Evolutionary conservation across 805 yeast species (phyloP).

Genomic region (Candida silvatica): DNA sequence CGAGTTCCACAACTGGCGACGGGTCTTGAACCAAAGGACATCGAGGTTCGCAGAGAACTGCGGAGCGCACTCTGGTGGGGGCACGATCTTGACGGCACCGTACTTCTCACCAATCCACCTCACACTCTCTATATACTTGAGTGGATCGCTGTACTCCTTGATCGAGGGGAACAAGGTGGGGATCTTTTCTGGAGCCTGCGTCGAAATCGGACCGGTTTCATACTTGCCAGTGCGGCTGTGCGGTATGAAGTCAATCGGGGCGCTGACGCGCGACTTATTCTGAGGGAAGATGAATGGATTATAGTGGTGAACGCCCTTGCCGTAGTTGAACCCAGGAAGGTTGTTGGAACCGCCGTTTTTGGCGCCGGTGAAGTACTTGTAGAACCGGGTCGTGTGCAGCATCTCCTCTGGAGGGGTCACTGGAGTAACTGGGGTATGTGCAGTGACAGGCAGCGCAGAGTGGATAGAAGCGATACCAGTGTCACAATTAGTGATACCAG

Average conservation of each 20-base stretch:
- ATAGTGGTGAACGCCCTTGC: conserved; percentile 24
- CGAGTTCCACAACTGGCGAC: conserved; percentile 38
- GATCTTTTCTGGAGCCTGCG: conserved; percentile 14
- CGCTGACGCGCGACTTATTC: conserved; percentile 32
- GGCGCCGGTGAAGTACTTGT: no score
- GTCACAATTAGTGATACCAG: no score
- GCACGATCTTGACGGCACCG: conserved; percentile 72
- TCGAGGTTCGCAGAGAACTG: conserved; percentile 23
- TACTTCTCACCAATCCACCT: conserved; percentile 41
- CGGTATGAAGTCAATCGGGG: conserved; percentile 30
- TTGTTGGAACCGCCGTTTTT: no score
- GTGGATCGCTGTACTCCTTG: conserved; percentile 56
- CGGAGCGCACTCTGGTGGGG: conserved; percentile 18
- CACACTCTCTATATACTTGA: conserved; percentile 49
- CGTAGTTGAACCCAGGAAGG: no score
- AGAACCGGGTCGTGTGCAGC: no score
- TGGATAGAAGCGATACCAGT: no score
- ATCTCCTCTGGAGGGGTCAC: no score
- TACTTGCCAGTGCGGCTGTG: conserved; percentile 4
- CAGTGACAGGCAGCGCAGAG: no score
- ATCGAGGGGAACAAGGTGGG: conserved; percentile 53
- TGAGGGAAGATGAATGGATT: conserved; percentile 41
- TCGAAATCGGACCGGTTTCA: background rate
- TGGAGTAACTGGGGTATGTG: no score
- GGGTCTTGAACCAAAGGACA: conserved; percentile 42